These are phyloP conservation scores for Myxozyma neotropica DNA, from an alignment of 805 yeast species.

Conservation along the genomic window DNA sequence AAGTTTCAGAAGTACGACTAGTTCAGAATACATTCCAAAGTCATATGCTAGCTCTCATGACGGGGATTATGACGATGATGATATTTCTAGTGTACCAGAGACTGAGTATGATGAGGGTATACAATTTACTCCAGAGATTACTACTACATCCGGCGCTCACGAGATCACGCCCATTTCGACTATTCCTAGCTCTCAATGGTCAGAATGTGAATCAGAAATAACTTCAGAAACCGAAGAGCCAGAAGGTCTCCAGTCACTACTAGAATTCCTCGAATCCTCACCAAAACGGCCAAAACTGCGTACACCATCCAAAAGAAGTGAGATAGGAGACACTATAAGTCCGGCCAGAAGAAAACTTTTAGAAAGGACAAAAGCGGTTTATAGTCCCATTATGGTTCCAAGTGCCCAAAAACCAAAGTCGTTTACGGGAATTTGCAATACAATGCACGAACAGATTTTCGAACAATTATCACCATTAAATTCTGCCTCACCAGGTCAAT, in stretches of 20 bases:
- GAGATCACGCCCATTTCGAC: background rate
- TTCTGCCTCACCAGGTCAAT: slow-evolving; percentile 1
- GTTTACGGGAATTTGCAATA: background rate
- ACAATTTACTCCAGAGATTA: background rate
- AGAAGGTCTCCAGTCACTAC: background rate
- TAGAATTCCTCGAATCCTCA: background rate
- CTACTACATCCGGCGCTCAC: background rate
- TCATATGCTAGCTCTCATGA: background rate
- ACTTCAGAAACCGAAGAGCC: background rate
- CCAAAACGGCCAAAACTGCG: background rate
- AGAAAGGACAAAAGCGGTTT: slow-evolving; percentile 1
- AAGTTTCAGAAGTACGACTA: background rate
- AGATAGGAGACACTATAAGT: background rate
- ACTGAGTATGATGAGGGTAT: background rate
- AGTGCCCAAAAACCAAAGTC: slow-evolving; percentile 6
- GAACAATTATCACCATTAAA: background rate
- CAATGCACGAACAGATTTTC: background rate
- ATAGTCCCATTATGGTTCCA: slow-evolving; percentile 8
- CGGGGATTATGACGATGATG: background rate
- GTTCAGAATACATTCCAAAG: background rate
- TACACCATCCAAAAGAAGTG: background rate
- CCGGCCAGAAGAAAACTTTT: slow-evolving; percentile 1
- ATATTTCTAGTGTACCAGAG: background rate
- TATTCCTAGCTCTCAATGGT: slow-evolving; percentile 24
- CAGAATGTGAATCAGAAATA: slow-evolving; percentile 14